phyloP scores from a whole-genome alignment of 345 rosid genomes.

The Corchorus capsularis region DNA sequence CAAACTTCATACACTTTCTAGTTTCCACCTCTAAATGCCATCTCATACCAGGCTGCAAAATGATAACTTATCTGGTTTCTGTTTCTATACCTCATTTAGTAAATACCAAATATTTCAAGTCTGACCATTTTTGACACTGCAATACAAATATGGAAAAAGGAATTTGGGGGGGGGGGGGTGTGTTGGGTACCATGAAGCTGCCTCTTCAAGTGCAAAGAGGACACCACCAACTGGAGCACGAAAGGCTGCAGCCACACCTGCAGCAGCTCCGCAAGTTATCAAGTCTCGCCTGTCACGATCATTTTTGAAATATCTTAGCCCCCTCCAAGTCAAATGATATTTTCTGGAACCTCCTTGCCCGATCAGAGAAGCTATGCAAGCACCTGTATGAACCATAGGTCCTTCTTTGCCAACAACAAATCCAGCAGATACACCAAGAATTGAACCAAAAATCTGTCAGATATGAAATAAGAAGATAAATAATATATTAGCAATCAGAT shows the following conservation, averaged over 20 bases:
- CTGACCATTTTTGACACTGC: neutral
- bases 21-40: neutral
- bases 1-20: neutral
- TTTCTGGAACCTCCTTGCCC: constrained; percentile 57
- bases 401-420: constrained; percentile 55
- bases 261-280: constrained; percentile 58
- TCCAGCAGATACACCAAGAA: constrained; percentile 50
- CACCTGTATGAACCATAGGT: constrained; percentile 55
- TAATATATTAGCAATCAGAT: neutral
- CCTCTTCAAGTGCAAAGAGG: constrained; percentile 58
- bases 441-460: constrained; percentile 43
- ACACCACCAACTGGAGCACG: constrained; percentile 59
- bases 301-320: constrained; percentile 53
- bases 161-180: neutral
- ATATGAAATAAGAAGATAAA: constrained; percentile 3
- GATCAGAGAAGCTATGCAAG: constrained; percentile 52
- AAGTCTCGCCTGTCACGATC: constrained; percentile 55
- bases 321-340: constrained; percentile 51
- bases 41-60: neutral
- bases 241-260: constrained; percentile 57
- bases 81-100: neutral
- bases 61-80: neutral
- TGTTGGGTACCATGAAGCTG: constrained; percentile 60
- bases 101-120: neutral
- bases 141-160: neutral